Percentiles rank a stretch among this genome's conserved stretches.
Evolutionary conservation across 2,329 filamentous ascomycete species (phyloP).

Genomic region (Canariomyces notabilis): DNA sequence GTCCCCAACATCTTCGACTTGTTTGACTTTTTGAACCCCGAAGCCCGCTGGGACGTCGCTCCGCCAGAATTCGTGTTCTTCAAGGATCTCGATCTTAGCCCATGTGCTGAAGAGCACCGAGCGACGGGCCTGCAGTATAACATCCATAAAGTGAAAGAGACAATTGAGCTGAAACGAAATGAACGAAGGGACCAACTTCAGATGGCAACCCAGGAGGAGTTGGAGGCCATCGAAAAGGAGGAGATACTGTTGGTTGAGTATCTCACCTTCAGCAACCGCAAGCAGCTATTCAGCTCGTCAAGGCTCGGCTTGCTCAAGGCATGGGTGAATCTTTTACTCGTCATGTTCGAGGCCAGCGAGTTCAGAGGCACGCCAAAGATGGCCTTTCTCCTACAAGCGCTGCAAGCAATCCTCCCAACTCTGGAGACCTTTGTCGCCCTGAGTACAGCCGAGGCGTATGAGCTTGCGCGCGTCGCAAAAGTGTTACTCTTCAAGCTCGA

Average conservation of each 20-base stretch:
- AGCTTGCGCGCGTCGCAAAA: constrained; percentile 72
- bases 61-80: constrained; percentile 56
- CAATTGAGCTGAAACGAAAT: constrained; percentile 64
- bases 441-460: constrained; percentile 63
- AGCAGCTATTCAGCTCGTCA: constrained; percentile 50
- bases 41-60: constrained; percentile 45
- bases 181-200: constrained; percentile 50
- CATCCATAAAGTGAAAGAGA: constrained; percentile 64
- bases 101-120: constrained; percentile 57
- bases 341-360: constrained; percentile 78
- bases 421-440: constrained; percentile 72
- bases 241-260: constrained; percentile 56
- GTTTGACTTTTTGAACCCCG: constrained; percentile 73
- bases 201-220: constrained; percentile 46
- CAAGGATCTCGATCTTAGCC: constrained; percentile 59
- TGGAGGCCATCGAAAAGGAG: constrained; percentile 50
- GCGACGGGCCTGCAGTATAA: constrained; percentile 60
- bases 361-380: constrained; percentile 68
- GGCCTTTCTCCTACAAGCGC: constrained; percentile 75
- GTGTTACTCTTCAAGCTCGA: constrained; percentile 68
- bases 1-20: constrained; percentile 83
- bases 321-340: constrained; percentile 79
- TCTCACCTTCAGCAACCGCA: constrained; percentile 59
- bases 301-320: constrained; percentile 67
- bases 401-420: constrained; percentile 84